Percentiles rank a stretch among this genome's conserved stretches.
Conservation (phyloP, 352 stramenopile genomes). For the Thraustochytrium sp. region DNA sequence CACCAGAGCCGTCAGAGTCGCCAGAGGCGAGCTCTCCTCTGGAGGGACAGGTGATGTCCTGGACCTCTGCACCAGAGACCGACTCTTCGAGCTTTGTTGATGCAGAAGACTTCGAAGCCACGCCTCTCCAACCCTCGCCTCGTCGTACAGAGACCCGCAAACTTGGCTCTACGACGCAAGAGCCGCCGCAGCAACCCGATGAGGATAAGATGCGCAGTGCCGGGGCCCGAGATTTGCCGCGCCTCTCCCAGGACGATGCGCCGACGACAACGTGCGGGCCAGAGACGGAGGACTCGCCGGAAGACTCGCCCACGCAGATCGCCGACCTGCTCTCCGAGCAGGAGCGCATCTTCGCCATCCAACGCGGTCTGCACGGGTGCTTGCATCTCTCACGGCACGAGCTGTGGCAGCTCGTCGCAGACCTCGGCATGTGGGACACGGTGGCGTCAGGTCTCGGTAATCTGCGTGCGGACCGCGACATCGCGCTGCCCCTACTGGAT, state of each 20-base stretch:
- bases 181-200: no score
- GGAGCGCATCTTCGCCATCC: conserved; percentile 11
- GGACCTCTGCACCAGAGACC: no score
- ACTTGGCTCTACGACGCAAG: no score
- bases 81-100: no score
- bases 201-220: background rate
- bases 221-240: background rate
- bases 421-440: conserved; percentile 16
- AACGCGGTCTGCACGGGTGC: background rate
- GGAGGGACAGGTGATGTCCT: no score
- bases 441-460: background rate
- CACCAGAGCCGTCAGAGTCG: no score
- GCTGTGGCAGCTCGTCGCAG: conserved; percentile 19
- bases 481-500: conserved; percentile 1
- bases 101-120: no score
- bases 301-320: background rate
- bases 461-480: background rate
- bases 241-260: no score
- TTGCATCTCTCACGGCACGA: background rate
- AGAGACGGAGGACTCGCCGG: background rate
- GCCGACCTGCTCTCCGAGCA: conserved; percentile 16
- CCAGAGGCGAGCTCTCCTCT: no score
- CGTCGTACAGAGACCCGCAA: no score
- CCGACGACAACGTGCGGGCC: no score
- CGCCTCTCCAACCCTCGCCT: no score